These are phyloP conservation scores for Catunica adiposa DNA, from an alignment of 2,329 filamentous ascomycete species.

Conservation along the genomic window DNA sequence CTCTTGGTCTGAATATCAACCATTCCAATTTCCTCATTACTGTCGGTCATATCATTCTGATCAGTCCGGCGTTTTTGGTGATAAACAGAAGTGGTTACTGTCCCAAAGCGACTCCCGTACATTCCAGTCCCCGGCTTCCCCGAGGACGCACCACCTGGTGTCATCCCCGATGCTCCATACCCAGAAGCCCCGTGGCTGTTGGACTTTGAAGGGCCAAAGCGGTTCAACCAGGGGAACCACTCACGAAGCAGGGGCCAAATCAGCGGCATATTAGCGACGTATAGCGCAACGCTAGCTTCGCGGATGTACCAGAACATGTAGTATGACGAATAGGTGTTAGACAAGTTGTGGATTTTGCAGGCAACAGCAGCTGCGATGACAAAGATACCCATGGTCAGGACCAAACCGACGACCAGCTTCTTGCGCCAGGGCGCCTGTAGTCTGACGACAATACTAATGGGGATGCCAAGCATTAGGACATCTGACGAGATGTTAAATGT, in stretches of 20 bases:
- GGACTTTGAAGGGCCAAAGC: constrained; percentile 12
- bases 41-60: constrained; percentile 5
- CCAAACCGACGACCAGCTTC: constrained; percentile 33
- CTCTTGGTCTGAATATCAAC: constrained; percentile 4
- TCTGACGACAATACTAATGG: constrained; percentile 35
- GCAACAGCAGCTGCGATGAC: constrained; percentile 34
- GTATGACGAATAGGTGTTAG: constrained; percentile 22
- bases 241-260: constrained; percentile 28
- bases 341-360: constrained; percentile 28
- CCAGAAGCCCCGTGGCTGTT: constrained; percentile 4
- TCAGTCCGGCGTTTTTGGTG: constrained; percentile 8
- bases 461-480: constrained; percentile 40
- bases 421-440: constrained; percentile 33
- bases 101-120: constrained; percentile 11
- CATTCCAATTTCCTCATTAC: constrained; percentile 9
- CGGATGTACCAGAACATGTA: constrained; percentile 32
- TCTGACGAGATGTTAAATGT: constrained; percentile 45
- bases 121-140: constrained; percentile 5
- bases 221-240: constrained; percentile 16
- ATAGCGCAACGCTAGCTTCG: constrained; percentile 30
- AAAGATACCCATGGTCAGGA: constrained; percentile 31
- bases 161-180: constrained; percentile 1
- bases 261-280: constrained; percentile 28
- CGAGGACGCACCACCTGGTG: background rate
- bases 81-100: constrained; percentile 11